Conservation (phyloP, 2,329 filamentous ascomycete genomes). For the Coleophoma crateriformis region DNA sequence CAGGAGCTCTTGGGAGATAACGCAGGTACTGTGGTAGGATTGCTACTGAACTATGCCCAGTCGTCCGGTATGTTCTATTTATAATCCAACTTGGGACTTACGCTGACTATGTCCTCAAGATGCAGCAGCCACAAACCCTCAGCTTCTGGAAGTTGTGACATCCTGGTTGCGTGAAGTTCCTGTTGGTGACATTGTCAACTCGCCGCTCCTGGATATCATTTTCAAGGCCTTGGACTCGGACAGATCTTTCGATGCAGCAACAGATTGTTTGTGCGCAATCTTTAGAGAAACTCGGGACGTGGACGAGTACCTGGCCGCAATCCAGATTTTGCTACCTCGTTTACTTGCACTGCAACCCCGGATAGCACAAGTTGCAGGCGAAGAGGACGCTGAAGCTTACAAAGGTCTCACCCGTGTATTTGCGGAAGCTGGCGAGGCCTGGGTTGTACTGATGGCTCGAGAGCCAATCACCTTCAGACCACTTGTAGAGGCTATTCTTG, state of each 20-base stretch:
- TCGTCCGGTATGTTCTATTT: constrained; percentile 65
- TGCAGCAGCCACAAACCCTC: constrained; percentile 76
- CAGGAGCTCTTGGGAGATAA: constrained; percentile 88
- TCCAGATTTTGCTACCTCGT: constrained; percentile 76
- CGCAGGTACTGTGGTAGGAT: constrained; percentile 76
- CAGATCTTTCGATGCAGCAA: constrained; percentile 75
- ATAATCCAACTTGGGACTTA: constrained; percentile 3
- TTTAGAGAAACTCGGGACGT: constrained; percentile 90
- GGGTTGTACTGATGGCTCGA: constrained; percentile 87
- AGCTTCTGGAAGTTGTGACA: constrained; percentile 89
- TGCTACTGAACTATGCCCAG: constrained; percentile 86
- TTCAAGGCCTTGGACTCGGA: constrained; percentile 73
- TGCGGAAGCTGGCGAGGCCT: constrained; percentile 87
- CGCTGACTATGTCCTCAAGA: constrained; percentile 39
- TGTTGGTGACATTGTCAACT: constrained; percentile 74
- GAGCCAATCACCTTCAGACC: constrained; percentile 75
- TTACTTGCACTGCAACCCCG: constrained; percentile 72
- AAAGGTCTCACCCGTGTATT: constrained; percentile 88
- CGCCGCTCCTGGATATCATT: constrained; percentile 75
- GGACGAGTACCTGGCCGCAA: constrained; percentile 79
- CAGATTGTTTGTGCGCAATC: constrained; percentile 89
- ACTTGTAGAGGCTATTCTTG: constrained; percentile 85
- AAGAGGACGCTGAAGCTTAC: constrained; percentile 80
- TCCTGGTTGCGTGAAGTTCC: constrained; percentile 96
- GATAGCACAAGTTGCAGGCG: constrained; percentile 67